These are phyloP conservation scores for Hypoxylon sp. DNA, from an alignment of 2,329 filamentous ascomycete species.

Conservation along the genomic window DNA sequence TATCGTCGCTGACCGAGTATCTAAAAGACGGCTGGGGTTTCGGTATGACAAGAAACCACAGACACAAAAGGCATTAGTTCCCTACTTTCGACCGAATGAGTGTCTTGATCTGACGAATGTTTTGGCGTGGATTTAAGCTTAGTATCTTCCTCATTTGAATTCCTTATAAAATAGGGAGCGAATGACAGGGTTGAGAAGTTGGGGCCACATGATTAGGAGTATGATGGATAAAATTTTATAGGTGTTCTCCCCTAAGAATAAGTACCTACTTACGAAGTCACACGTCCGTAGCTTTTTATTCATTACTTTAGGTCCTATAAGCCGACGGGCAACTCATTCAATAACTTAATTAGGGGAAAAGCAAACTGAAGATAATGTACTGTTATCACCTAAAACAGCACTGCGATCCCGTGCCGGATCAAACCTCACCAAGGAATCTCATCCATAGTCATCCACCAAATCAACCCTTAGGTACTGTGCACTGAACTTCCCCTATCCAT, in stretches of 20 bases:
- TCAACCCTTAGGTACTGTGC: neutral
- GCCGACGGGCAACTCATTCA: neutral
- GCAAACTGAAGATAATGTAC: neutral
- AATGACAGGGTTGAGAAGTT: no score
- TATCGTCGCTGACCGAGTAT: conserved; percentile 17
- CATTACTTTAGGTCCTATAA: no score
- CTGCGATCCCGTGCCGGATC: neutral
- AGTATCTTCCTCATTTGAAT: neutral
- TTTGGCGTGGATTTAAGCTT: neutral
- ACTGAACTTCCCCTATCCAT: neutral
- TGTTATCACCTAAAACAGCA: neutral
- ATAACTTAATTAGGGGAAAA: neutral
- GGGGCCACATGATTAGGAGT: no score
- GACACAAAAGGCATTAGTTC: conserved; percentile 35
- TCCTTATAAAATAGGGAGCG: neutral
- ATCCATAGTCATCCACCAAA: neutral
- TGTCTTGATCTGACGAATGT: neutral
- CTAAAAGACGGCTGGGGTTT: conserved; percentile 36
- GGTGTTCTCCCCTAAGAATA: no score
- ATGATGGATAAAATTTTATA: no score
- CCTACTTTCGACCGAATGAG: neutral
- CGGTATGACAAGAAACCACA: conserved; percentile 45
- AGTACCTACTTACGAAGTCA: no score
- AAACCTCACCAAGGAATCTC: neutral
- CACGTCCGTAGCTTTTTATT: no score